phyloP scores from a whole-genome alignment of 805 yeast species.

The Candida sanyiensis region DNA sequence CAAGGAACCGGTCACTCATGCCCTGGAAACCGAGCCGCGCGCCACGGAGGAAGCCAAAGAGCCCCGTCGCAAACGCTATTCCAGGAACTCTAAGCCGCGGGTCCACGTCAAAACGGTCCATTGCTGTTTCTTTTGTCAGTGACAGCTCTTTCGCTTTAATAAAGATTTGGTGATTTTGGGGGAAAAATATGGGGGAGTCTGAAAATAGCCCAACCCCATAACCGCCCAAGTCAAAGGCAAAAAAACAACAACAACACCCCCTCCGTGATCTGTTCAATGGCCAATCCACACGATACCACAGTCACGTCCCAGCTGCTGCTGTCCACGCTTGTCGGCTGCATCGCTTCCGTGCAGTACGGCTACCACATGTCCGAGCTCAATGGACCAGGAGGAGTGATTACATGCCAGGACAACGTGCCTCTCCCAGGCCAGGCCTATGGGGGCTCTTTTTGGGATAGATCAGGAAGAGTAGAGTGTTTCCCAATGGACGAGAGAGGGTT shows the following conservation, averaged over 20 bases:
- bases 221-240: neutral
- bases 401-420: constrained; percentile 40
- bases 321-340: constrained; percentile 53
- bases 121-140: neutral
- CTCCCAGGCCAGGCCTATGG: constrained; percentile 23
- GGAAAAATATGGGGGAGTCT: neutral
- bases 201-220: neutral
- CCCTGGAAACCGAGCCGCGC: constrained; percentile 51
- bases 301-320: constrained; percentile 29
- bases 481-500: constrained; percentile 49
- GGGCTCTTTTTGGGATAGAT: constrained; percentile 24
- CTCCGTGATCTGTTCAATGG: neutral
- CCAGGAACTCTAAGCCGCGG: constrained; percentile 42
- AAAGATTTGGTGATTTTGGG: too few relatives aligned
- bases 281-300: neutral
- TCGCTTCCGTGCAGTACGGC: constrained; percentile 86
- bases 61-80: constrained; percentile 34
- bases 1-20: constrained; percentile 56
- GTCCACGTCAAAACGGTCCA: constrained; percentile 41
- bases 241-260: neutral
- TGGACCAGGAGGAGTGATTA: constrained; percentile 72
- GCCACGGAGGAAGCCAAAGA: constrained; percentile 49
- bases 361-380: constrained; percentile 93
- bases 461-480: constrained; percentile 52
- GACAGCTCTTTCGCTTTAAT: neutral